Conservation (phyloP, 345 rosid species). For the Pseudoturritis turrita region DNA sequence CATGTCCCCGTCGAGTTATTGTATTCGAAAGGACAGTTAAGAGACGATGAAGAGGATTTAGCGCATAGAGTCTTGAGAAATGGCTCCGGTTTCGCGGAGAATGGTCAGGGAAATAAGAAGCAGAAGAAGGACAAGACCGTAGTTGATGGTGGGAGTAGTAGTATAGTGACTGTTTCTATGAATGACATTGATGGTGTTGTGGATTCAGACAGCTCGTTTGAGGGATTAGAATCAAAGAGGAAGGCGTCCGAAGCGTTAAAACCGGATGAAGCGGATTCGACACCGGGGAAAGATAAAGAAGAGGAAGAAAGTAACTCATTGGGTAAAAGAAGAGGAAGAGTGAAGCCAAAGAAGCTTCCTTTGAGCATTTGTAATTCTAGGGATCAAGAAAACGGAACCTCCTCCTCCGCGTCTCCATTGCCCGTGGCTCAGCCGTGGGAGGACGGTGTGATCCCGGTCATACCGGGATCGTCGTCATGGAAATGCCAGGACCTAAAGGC, state of each 20-base stretch:
- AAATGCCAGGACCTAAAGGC: slow-evolving; percentile 77
- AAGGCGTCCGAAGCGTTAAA: slow-evolving; percentile 26
- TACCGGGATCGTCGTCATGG: slow-evolving; percentile 39
- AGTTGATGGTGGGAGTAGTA: slow-evolving; percentile 1
- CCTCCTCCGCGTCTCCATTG: slow-evolving; percentile 22
- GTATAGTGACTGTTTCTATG: not conserved
- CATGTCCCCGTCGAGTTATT: slow-evolving; percentile 83
- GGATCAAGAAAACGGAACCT: slow-evolving; percentile 43
- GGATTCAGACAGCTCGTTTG: slow-evolving; percentile 57
- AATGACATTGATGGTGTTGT: slow-evolving; percentile 33
- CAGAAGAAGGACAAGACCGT: slow-evolving; percentile 27
- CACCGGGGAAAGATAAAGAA: slow-evolving; percentile 36
- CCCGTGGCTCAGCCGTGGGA: slow-evolving; percentile 36
- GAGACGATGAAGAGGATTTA: slow-evolving; percentile 53
- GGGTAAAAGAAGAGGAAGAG: slow-evolving; percentile 70
- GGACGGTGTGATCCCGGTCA: slow-evolving; percentile 40
- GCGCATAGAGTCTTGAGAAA: slow-evolving; percentile 62
- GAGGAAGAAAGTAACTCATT: slow-evolving; percentile 40
- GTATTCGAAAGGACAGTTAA: slow-evolving; percentile 50
- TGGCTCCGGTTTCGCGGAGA: slow-evolving; percentile 24
- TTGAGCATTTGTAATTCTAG: slow-evolving; percentile 62
- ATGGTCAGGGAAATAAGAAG: slow-evolving; percentile 45
- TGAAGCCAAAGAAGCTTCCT: slow-evolving; percentile 79
- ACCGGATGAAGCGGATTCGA: slow-evolving; percentile 22
- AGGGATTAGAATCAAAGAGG: slow-evolving; percentile 30